Evolutionary conservation across 495 filamentous ascomycete genomes (phyloP).

Genomic region (Collariella sp.): DNA sequence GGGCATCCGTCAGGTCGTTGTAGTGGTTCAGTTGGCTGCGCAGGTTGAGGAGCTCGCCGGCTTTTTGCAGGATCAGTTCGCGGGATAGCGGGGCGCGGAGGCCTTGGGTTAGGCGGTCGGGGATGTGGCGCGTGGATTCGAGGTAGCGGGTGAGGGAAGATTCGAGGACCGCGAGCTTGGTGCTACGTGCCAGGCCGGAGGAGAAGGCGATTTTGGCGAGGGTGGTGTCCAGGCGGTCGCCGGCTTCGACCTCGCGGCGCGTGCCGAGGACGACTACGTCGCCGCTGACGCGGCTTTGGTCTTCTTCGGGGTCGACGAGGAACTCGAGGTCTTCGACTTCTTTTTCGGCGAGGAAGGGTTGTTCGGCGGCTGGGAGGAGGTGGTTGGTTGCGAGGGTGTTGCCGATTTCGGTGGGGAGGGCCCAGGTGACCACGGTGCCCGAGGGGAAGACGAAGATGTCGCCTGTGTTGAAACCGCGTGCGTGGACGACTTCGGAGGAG

Average conservation of each 20-base stretch:
- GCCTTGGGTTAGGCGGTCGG: slow-evolving; percentile 53
- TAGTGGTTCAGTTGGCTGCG: slow-evolving; percentile 93
- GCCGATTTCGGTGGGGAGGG: slow-evolving; percentile 61
- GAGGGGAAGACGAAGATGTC: slow-evolving; percentile 97
- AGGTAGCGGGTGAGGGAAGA: slow-evolving; percentile 75
- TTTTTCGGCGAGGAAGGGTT: slow-evolving; percentile 52
- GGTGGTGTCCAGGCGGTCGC: slow-evolving; percentile 56
- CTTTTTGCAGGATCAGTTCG: slow-evolving; percentile 69
- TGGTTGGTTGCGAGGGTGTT: slow-evolving; percentile 64
- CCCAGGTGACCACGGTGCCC: slow-evolving; percentile 90
- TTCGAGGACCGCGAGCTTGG: slow-evolving; percentile 94
- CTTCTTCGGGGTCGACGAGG: slow-evolving; percentile 61
- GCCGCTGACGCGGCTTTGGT: slow-evolving; percentile 71
- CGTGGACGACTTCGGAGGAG: slow-evolving; percentile 51
- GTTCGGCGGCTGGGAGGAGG: slow-evolving; percentile 63
- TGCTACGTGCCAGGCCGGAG: slow-evolving; percentile 84
- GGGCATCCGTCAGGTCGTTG: slow-evolving; percentile 88
- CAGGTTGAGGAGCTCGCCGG: slow-evolving; percentile 82
- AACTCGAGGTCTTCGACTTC: slow-evolving; percentile 92
- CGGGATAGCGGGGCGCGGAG: slow-evolving; percentile 22
- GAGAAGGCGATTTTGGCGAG: slow-evolving; percentile 94
- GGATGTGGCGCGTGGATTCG: slow-evolving; percentile 70
- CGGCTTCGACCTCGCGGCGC: slow-evolving; percentile 34
- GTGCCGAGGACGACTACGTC: slow-evolving; percentile 88
- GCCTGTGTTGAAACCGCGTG: slow-evolving; percentile 49